These are phyloP conservation scores for Boletellus ananiceps DNA, from an alignment of 768 basidiomycete genomes.

Conservation along the genomic window DNA sequence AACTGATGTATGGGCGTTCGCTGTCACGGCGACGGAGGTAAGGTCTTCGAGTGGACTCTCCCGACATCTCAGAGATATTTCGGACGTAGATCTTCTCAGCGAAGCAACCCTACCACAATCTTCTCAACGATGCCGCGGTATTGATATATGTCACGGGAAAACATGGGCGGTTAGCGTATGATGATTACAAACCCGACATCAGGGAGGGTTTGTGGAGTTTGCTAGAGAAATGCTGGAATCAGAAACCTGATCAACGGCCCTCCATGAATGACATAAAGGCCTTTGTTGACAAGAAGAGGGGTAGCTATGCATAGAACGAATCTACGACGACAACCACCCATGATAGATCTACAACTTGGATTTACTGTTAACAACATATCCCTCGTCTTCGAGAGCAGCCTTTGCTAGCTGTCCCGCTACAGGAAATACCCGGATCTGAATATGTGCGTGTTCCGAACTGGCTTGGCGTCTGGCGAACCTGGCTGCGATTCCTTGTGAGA, in stretches of 20 bases:
- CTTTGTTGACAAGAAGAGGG: constrained; percentile 21
- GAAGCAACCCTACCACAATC: constrained; percentile 19
- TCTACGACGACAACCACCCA: not conserved
- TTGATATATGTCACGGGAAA: constrained; percentile 13
- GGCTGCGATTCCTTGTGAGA: constrained; percentile 88
- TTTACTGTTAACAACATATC: constrained; percentile 24
- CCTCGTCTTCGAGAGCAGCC: constrained; percentile 52
- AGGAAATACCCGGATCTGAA: constrained; percentile 46
- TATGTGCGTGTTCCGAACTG: constrained; percentile 72
- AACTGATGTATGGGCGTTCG: constrained; percentile 37
- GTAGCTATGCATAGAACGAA: constrained; percentile 7
- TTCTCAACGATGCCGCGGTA: constrained; percentile 13
- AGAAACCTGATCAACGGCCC: constrained; percentile 8
- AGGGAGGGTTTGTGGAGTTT: constrained; percentile 17
- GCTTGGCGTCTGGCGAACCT: constrained; percentile 82
- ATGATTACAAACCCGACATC: constrained; percentile 18
- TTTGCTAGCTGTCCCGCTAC: constrained; percentile 62
- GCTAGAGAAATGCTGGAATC: constrained; percentile 19
- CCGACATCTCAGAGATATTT: not conserved
- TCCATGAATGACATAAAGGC: constrained; percentile 11
- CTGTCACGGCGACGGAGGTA: constrained; percentile 36
- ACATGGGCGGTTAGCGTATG: constrained; percentile 12
- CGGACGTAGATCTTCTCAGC: constrained; percentile 21
- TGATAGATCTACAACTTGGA: constrained; percentile 24
- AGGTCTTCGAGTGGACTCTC: not conserved